Evolutionary conservation across 495 filamentous ascomycete genomes (phyloP).

Genomic region (Penicillium manginii): DNA sequence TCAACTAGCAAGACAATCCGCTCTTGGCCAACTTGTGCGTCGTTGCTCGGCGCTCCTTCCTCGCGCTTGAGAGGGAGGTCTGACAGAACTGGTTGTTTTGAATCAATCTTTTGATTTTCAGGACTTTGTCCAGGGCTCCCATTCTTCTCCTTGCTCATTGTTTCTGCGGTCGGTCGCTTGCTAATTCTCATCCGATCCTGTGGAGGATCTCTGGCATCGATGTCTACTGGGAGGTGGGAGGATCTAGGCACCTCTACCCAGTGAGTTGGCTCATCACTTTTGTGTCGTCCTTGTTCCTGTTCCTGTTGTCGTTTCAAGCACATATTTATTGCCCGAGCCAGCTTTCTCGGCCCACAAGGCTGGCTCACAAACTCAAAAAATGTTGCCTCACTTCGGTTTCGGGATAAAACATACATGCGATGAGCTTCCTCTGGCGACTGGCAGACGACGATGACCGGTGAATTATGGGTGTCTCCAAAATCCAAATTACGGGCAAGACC

Average conservation of each 20-base stretch:
- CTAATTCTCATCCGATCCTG: constrained; percentile 23
- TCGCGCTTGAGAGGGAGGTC: not conserved
- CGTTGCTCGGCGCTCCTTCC: not conserved
- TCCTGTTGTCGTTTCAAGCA: constrained; percentile 30
- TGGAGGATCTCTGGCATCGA: constrained; percentile 21
- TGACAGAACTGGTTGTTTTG: no score
- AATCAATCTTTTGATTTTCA: not conserved
- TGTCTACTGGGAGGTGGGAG: constrained; percentile 21
- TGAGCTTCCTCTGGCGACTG: constrained; percentile 35
- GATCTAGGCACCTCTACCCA: constrained; percentile 33
- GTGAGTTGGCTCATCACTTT: constrained; percentile 22
- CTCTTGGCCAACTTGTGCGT: not conserved
- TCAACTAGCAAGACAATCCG: constrained; percentile 34
- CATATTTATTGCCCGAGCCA: constrained; percentile 27
- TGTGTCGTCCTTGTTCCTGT: not conserved
- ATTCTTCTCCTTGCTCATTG: constrained; percentile 7
- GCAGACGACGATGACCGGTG: constrained; percentile 35
- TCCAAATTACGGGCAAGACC: constrained; percentile 5
- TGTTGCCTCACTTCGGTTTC: constrained; percentile 8
- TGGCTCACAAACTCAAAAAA: constrained; percentile 38
- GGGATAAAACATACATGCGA: constrained; percentile 25
- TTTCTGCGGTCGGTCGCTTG: constrained; percentile 26
- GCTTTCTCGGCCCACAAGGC: constrained; percentile 36
- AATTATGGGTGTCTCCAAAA: not conserved
- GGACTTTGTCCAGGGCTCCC: not conserved